Conservation (phyloP, 371 early-diverging fungal genomes). For the Capillidium rhysosporum region DNA sequence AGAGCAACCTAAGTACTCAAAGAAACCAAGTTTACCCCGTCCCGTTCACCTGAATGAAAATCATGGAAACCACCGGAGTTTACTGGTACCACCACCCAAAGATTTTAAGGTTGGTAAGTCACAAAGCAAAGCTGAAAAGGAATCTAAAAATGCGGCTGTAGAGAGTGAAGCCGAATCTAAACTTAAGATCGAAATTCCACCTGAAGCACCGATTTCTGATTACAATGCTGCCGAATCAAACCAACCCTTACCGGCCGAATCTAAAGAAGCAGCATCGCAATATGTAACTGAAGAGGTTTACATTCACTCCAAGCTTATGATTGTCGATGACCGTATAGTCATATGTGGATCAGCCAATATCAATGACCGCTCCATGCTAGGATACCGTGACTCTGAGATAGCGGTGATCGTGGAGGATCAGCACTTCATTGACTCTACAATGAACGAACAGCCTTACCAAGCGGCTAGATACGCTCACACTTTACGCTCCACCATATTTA, state of each 20-base stretch:
- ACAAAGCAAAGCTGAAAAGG: background rate
- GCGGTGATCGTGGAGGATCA: constrained; percentile 69
- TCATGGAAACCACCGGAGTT: background rate
- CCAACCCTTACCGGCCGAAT: background rate
- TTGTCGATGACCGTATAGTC: constrained; percentile 68
- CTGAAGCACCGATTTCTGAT: background rate
- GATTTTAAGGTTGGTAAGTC: background rate
- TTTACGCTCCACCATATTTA: constrained; percentile 56
- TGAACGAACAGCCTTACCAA: constrained; percentile 51
- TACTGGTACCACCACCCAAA: background rate
- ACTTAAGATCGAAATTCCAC: background rate
- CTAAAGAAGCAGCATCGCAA: constrained; percentile 15
- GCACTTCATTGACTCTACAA: constrained; percentile 34
- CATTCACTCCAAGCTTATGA: constrained; percentile 81
- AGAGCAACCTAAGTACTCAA: no score
- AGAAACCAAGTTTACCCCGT: no score
- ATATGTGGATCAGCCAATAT: constrained; percentile 81
- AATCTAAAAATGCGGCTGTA: background rate
- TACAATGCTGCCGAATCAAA: background rate
- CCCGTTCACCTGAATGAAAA: no score
- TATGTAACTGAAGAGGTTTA: constrained; percentile 71
- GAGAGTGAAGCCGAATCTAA: background rate
- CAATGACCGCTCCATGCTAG: constrained; percentile 73
- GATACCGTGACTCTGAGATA: constrained; percentile 79
- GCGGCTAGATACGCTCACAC: constrained; percentile 55